phyloP scores from a whole-genome alignment of 2,329 filamentous ascomycete species.

The Neofusicoccum parvum region DNA sequence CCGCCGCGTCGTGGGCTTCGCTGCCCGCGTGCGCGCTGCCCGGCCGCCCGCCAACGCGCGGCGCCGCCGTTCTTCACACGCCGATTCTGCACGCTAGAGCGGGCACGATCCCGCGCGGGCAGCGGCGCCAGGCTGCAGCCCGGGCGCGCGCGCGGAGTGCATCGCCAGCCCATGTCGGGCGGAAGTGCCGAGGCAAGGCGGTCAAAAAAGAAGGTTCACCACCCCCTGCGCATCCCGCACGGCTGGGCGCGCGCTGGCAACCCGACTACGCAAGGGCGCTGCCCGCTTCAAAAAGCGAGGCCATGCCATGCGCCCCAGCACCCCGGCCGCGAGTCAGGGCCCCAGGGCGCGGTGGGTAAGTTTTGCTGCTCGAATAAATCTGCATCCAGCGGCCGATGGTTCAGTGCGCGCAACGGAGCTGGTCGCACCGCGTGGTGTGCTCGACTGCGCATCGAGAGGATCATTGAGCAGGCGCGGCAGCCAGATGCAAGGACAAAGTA shows the following conservation, averaged over 20 bases:
- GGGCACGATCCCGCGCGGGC: neutral
- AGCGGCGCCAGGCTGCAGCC: neutral
- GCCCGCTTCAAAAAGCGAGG: constrained; percentile 16
- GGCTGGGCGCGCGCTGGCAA: neutral
- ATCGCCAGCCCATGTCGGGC: neutral
- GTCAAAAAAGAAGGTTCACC: constrained; percentile 20
- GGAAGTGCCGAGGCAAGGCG: constrained; percentile 20
- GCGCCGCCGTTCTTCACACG: neutral
- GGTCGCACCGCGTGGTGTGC: constrained; percentile 19
- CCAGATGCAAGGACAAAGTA: constrained; percentile 22
- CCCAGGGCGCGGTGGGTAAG: constrained; percentile 1
- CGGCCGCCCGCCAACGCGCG: too few relatives aligned
- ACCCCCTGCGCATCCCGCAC: constrained; percentile 14
- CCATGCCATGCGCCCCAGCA: constrained; percentile 3
- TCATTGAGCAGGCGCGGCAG: constrained; percentile 4
- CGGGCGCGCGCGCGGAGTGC: neutral
- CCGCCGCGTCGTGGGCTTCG: neutral
- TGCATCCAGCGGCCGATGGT: constrained; percentile 13
- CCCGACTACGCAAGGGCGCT: constrained; percentile 11
- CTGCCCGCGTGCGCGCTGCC: neutral
- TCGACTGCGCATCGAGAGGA: constrained; percentile 8
- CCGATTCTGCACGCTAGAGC: constrained; percentile 15
- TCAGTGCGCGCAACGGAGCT: constrained; percentile 11
- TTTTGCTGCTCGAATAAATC: constrained; percentile 17
- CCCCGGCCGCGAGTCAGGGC: constrained; percentile 17